Conservation (phyloP, 2,329 filamentous ascomycete species). For the Dothideomycetes sp. region DNA sequence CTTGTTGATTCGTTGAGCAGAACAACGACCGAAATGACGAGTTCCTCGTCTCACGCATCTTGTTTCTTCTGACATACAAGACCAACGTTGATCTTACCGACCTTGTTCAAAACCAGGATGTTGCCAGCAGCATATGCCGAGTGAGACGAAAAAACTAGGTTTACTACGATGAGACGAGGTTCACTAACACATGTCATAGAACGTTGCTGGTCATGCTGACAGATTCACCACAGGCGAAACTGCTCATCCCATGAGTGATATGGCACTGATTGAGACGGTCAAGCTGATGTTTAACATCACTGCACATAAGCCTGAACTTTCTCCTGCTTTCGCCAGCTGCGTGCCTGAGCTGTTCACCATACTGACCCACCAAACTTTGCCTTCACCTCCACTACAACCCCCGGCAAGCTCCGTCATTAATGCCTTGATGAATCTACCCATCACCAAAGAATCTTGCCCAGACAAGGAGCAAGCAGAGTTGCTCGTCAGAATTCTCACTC, state of each 20-base stretch:
- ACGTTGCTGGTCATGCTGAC: slow-evolving; percentile 56
- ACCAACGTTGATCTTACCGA: slow-evolving; percentile 57
- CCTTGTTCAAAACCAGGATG: slow-evolving; percentile 55
- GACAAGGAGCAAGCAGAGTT: slow-evolving; percentile 50
- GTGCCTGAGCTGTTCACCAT: slow-evolving; percentile 63
- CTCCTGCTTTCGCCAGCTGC: slow-evolving; percentile 54
- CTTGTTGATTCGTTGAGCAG: too few relatives aligned
- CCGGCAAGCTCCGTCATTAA: slow-evolving; percentile 68
- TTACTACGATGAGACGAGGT: too few relatives aligned
- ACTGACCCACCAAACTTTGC: slow-evolving; percentile 51
- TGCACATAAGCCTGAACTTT: slow-evolving; percentile 58
- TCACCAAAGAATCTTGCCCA: slow-evolving; percentile 29
- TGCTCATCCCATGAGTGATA: slow-evolving; percentile 56
- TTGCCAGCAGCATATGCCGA: slow-evolving; percentile 59
- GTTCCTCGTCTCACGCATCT: slow-evolving; percentile 69
- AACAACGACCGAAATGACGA: slow-evolving; percentile 72
- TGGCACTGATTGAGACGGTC: slow-evolving; percentile 74
- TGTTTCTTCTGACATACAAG: slow-evolving; percentile 73
- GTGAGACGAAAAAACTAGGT: slow-evolving; percentile 15
- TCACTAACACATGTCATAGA: slow-evolving; percentile 29
- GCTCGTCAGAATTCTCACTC: slow-evolving; percentile 61
- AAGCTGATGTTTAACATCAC: slow-evolving; percentile 87
- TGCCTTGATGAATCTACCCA: slow-evolving; percentile 67
- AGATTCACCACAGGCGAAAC: slow-evolving; percentile 14
- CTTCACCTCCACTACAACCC: slow-evolving; percentile 59